Base-by-base conservation (phyloP, 208 protist species). In the Trypanosoma caninum region DNA sequence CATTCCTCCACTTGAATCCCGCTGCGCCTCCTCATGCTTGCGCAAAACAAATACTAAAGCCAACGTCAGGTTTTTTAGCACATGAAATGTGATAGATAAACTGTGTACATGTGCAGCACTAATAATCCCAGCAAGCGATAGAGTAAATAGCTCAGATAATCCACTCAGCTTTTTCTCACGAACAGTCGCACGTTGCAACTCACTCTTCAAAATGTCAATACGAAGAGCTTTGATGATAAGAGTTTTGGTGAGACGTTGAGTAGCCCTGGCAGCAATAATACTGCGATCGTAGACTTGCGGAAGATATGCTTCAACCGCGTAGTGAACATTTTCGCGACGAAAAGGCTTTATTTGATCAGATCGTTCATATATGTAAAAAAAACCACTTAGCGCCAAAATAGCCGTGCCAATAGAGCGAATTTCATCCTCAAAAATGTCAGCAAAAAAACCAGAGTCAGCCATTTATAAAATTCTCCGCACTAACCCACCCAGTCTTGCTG, bases 261-360 rank as follows among this genome's bases (percentile, higher is more conserved):
- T 58, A 20, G 78, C 51, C 6, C 82, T 73, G 0, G 87, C 61
- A 16, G 80, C 59, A 34, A 93, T 76, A 57, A 89, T 72, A 61
- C 80, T 83, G 23, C 87, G 76, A 53, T 89, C 83, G 60, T 81
- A 89, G 20, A 77, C 87, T 45, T 89, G 84, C 8, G 80, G 65
- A 44, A 93, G 67, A 65, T 93, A 72, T 2, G 74, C 75, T 11
- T 76, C 59, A 50, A 90, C 87, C 30, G 80, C 82, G 65, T 84
- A 78, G 64, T 76, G 59, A 38, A 78, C 82, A 38, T 89, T 72
- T 53, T 67, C 1, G 62, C 73, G 31, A 74, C 55, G 16, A 66
- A 59, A 47, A 57, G 57, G 74, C 60, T 31, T 56, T 25, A 41
- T 35, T 18, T n/a, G 22, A 6, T 34, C 31, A 2, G 34, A 57